phyloP scores from a whole-genome alignment of 2,329 filamentous ascomycete species.

The Xylariaceae sp. region DNA sequence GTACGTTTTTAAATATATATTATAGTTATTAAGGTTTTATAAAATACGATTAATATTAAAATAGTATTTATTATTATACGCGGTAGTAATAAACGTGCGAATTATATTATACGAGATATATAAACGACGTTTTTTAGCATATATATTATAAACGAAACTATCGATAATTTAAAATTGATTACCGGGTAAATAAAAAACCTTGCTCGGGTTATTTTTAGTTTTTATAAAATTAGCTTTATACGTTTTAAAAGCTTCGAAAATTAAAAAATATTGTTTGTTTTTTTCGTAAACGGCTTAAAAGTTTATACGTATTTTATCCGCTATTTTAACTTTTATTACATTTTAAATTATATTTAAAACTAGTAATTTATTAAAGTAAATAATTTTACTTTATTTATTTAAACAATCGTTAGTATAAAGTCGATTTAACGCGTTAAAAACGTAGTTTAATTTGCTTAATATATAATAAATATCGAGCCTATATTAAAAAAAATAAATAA shows the following conservation, averaged over 20 bases:
- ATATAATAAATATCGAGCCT: not conserved
- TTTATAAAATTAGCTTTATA: not conserved
- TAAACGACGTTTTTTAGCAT: not conserved
- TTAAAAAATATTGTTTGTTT: not conserved
- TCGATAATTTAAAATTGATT: constrained; percentile 1
- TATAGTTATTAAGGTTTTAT: constrained; percentile 1
- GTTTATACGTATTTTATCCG: not conserved
- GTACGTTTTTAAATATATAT: not conserved
- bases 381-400: not conserved
- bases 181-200: not conserved
- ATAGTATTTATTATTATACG: constrained; percentile 2
- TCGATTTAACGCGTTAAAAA: not conserved
- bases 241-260: not conserved
- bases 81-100: not conserved
- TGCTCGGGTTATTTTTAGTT: not conserved
- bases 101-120: not conserved
- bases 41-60: constrained; percentile 1
- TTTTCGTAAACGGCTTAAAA: not conserved
- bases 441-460: not conserved
- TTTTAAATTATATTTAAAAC: constrained; percentile 1
- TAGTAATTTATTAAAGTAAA: not conserved
- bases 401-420: not conserved
- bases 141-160: not conserved
- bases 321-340: not conserved
- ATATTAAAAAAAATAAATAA: constrained; percentile 4